A percentile compares a stretch with the other conserved stretches of the same genome.
phyloP scores from a whole-genome alignment of 768 basidiomycete species.

The Tulasnella sp. region DNA sequence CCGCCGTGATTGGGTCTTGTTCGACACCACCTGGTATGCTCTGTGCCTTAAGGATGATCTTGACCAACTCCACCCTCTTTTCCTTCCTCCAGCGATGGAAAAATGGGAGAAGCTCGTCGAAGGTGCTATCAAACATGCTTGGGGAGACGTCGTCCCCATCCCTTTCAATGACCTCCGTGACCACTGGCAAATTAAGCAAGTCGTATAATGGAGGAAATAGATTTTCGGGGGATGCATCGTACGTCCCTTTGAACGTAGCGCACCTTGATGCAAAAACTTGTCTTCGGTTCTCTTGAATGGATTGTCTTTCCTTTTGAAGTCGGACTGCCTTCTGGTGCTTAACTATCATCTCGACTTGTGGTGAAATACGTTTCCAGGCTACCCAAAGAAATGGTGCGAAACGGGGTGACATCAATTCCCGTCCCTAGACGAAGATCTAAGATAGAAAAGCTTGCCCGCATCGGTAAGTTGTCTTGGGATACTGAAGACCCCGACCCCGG shows the following conservation, averaged over 20 bases:
- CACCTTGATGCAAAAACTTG: too few relatives aligned
- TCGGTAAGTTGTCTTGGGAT: background rate
- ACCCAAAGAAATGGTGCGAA: accelerated
- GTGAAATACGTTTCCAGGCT: background rate
- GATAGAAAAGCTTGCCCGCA: background rate
- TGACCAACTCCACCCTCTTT: background rate
- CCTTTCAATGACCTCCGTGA: background rate
- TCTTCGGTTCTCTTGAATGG: background rate
- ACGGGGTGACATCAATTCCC: background rate
- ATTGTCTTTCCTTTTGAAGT: background rate
- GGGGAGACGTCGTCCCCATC: background rate
- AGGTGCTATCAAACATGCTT: background rate
- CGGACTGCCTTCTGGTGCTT: too few relatives aligned
- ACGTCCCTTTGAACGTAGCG: too few relatives aligned
- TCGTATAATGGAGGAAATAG: background rate
- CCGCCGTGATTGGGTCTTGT: background rate
- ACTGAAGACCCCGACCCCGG: background rate
- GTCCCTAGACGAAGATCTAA: background rate
- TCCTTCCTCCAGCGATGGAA: background rate
- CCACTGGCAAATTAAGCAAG: background rate
- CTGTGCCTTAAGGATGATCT: background rate
- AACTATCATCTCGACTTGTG: background rate
- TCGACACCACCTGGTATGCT: background rate
- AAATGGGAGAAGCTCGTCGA: background rate
- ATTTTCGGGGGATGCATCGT: background rate